Evolutionary conservation across 2,329 filamentous ascomycete genomes (phyloP), one percentile per base, ranked within the genome.

Genomic region (Colletotrichum sp.): DNA sequence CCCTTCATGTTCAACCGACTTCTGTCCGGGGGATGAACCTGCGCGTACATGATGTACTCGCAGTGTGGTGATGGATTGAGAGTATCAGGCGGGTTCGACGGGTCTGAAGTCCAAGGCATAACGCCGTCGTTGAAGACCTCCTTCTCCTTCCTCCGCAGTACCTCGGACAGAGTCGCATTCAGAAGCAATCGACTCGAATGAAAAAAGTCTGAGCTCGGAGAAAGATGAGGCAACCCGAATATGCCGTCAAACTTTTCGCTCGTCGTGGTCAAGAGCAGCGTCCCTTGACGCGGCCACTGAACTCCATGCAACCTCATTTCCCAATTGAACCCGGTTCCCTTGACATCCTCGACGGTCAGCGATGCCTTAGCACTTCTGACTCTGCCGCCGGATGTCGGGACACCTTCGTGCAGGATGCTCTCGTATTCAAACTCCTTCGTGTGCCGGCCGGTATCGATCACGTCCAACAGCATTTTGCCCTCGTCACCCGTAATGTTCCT

Each of bases 161-260:
- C 90, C 68, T 91, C 88, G 24, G 91, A 89, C 16, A 98, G 86
- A 0, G 94, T 96, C 77, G 90, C 88, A 79, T 96, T 94, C 43
- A 98, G 87, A 18, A 98, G 86, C 66, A 87, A 86, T 80, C 93
- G 83, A 85, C 92, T 88, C 76, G 90, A 88, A 80, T 85, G 82
- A 82, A 91, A 92, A 80, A 89, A 92, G 64, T 90, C 87, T 5
- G 86, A 81, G 24, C 86, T 84, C 0, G 95, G 90, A 1, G 94
- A 89, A 67, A 99, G 89, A 83, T 98, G 96, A 30, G 97, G 96
- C 62, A 98, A 86, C 4, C 93, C 94, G 82, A 98, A 98, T 71
- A 98, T 93, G 58, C 97, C 96, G n/a, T 94, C 92, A 81, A 97
- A 97, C 86, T 98, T 98, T 81, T 98, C 94, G 83, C 96, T 98